Conservation (phyloP, 73 alveolate species). For the Paramecium pentaurelia region DNA sequence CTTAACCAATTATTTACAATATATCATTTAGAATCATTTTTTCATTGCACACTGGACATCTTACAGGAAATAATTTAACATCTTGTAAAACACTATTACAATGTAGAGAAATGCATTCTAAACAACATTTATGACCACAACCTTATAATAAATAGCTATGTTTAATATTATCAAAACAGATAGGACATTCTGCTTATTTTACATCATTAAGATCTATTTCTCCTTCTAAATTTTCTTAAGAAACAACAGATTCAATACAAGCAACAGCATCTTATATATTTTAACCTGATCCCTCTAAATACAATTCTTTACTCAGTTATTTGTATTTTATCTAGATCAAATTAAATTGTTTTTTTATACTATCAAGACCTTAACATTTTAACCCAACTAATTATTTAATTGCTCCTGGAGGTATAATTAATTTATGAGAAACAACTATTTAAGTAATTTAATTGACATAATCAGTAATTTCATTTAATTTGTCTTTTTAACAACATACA, state of each 20-base stretch:
- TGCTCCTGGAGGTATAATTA: not conserved
- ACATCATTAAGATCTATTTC: not conserved
- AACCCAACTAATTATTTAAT: not conserved
- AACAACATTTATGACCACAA: slow-evolving; percentile 19
- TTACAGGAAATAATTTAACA: not conserved
- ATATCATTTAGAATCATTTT: slow-evolving; percentile 2
- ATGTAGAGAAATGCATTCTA: not conserved
- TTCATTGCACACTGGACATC: slow-evolving; percentile 14
- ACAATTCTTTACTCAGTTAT: not conserved
- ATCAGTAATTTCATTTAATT: not conserved
- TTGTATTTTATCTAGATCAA: not conserved
- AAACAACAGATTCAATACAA: not conserved
- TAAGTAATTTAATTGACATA: not conserved
- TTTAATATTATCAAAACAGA: not conserved
- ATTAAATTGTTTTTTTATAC: not conserved
- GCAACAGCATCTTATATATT: not conserved
- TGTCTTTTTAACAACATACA: not conserved
- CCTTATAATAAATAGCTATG: not conserved
- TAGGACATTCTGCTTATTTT: not conserved
- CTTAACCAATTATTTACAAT: not conserved
- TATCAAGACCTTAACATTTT: slow-evolving; percentile 1
- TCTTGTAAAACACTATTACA: not conserved
- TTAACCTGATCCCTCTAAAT: not conserved
- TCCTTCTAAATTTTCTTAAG: not conserved
- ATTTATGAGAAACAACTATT: not conserved